Base-by-base conservation (phyloP, 805 yeast species). In the Saturnispora diversa region DNA sequence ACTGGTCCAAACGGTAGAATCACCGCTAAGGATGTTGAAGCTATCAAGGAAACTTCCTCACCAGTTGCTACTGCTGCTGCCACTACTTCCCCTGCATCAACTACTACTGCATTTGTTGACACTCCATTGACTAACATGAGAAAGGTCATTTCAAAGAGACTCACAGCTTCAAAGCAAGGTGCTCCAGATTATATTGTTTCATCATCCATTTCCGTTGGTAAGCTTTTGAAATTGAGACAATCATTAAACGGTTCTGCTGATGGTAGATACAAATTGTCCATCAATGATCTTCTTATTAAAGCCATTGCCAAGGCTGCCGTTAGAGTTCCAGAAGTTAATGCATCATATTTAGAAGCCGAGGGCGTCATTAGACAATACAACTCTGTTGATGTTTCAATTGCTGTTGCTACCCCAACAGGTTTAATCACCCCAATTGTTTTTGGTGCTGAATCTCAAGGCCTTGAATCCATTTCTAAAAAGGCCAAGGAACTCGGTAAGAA, bases 341-440 rank as follows among this genome's bases (percentile, higher is more conserved):
- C 96, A 19, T 84, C 88, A 62, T 92, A 96, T 92, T 74, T 92
- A 56, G 94, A 80, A 61, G 66, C 73, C 29, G 82, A 92, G 68
- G 86, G 87, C 50, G 81, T 90, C 56, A 85, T 92, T 52, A 84
- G 99, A 71, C 88, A 84, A 68, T 92, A 77, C 75, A 70, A 72
- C 57, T 81, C 77, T 55, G 97, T 90, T 42, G 99, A 92, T 59
- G 94, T 92, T 43, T 87, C 97, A 19, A 97, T 90, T 46, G 99
- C 99, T 30, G 99, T 92, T 49, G 92, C 98, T 46, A 92, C 98
- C 15, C 97, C 97, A 62, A 77, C 94, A 38, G 99, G 99, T 38
- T 74, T 92, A 53, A 81, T 92, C 63, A 92, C 99, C 39, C 99
- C 99, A 51, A 90, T 92, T 55, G 88, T 92, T 52, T 80, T 77